Conservation (phyloP, 2,329 filamentous ascomycete species). For the Cladophialophora immunda region DNA sequence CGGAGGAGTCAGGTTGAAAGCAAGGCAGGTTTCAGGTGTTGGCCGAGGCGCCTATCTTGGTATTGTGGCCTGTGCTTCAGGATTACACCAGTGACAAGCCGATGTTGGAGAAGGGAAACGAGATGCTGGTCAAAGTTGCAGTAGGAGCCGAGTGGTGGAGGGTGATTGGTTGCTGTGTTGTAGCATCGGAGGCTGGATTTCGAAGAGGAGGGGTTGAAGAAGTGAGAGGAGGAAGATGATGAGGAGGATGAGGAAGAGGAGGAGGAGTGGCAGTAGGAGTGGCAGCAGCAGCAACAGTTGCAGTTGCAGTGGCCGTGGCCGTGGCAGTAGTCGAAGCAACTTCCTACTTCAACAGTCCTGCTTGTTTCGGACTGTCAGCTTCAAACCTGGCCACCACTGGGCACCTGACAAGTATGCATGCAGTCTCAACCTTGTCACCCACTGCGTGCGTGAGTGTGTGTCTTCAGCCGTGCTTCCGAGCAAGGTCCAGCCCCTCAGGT, state of each 20-base stretch:
- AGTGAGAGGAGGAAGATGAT: not conserved
- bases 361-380: slow-evolving; percentile 3
- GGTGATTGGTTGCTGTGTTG: not conserved
- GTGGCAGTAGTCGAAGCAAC: not conserved
- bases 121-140: not conserved
- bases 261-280: not conserved
- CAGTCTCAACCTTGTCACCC: slow-evolving; percentile 4
- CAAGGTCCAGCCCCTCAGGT: slow-evolving; percentile 5
- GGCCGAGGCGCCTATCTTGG: not conserved
- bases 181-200: not conserved
- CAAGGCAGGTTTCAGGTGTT: not conserved
- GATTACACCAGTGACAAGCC: not conserved
- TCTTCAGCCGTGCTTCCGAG: slow-evolving; percentile 1
- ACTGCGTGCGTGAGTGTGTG: not conserved
- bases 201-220: not conserved
- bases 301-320: not conserved
- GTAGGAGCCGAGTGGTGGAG: not conserved
- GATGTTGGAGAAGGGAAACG: not conserved
- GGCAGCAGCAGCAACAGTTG: not conserved
- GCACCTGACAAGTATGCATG: not conserved
- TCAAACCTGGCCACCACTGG: slow-evolving; percentile 1
- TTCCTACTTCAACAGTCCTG: not conserved
- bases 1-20: not conserved
- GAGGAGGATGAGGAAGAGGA: not conserved
- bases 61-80: not conserved